Evolutionary conservation across 768 basidiomycete species (phyloP).

Genomic region (Royoungia palumana): DNA sequence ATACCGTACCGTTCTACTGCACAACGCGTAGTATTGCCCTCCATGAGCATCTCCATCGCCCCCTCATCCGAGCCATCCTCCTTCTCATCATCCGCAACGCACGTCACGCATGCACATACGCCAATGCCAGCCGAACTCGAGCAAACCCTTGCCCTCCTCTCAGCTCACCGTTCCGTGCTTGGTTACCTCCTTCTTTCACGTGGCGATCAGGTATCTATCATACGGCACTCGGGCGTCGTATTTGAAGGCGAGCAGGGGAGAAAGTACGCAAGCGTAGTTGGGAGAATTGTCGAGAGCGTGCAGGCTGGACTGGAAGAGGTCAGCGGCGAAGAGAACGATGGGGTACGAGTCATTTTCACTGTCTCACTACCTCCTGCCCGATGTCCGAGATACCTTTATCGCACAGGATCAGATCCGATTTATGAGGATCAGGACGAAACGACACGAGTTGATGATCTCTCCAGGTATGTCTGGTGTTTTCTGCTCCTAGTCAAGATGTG

Average conservation of each 20-base stretch:
- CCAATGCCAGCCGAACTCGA: slow-evolving; percentile 76
- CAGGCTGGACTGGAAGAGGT: slow-evolving; percentile 78
- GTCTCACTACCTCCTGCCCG: too few relatives aligned
- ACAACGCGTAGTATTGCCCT: slow-evolving; percentile 7
- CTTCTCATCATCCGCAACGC: slow-evolving; percentile 10
- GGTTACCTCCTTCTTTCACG: slow-evolving; percentile 85
- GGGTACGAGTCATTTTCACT: slow-evolving; percentile 38
- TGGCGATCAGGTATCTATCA: slow-evolving; percentile 68
- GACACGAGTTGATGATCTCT: slow-evolving; percentile 93
- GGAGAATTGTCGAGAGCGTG: slow-evolving; percentile 74
- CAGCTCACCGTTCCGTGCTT: slow-evolving; percentile 79
- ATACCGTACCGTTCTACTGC: too few relatives aligned
- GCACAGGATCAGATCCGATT: slow-evolving; percentile 90
- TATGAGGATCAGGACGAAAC: slow-evolving; percentile 85
- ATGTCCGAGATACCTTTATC: too few relatives aligned
- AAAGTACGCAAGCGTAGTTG: slow-evolving; percentile 70
- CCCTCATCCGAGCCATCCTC: slow-evolving; percentile 6
- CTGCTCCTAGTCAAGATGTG: background rate
- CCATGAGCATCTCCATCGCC: slow-evolving; percentile 14
- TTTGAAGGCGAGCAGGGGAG: slow-evolving; percentile 83
- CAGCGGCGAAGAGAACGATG: slow-evolving; percentile 57
- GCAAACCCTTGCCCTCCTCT: slow-evolving; percentile 69
- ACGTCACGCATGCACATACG: slow-evolving; percentile 14
- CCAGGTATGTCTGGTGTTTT: slow-evolving; percentile 58
- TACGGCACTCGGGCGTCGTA: slow-evolving; percentile 79